phyloP scores from a whole-genome alignment of 805 yeast genomes.

The Tetrapisispora pingtungensis region DNA sequence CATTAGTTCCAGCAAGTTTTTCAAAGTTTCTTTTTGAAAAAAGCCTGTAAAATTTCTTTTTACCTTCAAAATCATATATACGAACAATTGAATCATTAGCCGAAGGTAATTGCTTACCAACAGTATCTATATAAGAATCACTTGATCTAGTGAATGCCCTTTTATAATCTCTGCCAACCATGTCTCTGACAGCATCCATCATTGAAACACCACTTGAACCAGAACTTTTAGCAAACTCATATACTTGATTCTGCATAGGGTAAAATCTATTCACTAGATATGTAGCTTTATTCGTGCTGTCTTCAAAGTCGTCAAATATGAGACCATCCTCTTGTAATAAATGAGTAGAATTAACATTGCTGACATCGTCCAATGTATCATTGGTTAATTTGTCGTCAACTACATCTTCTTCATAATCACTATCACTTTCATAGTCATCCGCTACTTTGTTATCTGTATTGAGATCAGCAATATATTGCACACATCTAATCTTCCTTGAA shows the following conservation, averaged over 20 bases:
- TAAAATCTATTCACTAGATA: constrained; percentile 40
- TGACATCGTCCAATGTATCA: constrained; percentile 15
- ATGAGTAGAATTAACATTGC: constrained; percentile 20
- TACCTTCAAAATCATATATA: constrained; percentile 64
- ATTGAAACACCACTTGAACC: constrained; percentile 49
- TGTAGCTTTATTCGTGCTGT: constrained; percentile 4
- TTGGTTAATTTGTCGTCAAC: constrained; percentile 28
- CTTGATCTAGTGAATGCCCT: constrained; percentile 43
- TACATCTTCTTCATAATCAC: constrained; percentile 22
- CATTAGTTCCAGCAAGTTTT: constrained; percentile 18
- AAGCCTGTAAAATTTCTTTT: constrained; percentile 61
- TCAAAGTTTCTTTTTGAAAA: constrained; percentile 37
- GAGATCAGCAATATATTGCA: constrained; percentile 35
- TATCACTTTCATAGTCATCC: constrained; percentile 20
- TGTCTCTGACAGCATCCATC: constrained; percentile 38
- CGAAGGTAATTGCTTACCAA: constrained; percentile 26
- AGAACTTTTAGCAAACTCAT: constrained; percentile 34
- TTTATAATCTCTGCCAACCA: constrained; percentile 47
- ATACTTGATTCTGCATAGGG: constrained; percentile 58
- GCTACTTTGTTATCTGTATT: constrained; percentile 20
- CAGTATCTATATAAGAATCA: constrained; percentile 38
- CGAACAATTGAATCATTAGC: constrained; percentile 38
- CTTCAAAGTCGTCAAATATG: constrained; percentile 15
- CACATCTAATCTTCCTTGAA: constrained; percentile 39
- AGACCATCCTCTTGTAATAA: constrained; percentile 21